Percentiles rank a stretch among this genome's conserved stretches.
Conservation (phyloP, 2,329 filamentous ascomycete genomes). For the Hypoxylon sp. region DNA sequence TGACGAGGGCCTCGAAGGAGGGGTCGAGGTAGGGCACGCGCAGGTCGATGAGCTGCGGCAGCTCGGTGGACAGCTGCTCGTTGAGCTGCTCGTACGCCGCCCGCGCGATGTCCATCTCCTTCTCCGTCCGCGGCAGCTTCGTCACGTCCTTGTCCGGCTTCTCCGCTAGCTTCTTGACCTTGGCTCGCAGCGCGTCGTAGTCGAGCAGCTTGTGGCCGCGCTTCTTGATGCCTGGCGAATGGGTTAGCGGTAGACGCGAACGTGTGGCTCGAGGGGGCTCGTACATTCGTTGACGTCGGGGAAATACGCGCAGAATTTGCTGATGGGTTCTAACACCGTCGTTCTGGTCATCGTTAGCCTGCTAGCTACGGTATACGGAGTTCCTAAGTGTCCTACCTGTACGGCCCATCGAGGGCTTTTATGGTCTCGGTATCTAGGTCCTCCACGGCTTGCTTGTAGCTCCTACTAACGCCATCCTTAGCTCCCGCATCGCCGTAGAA, state of each 20-base stretch:
- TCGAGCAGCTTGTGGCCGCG: constrained; percentile 98
- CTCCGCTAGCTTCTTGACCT: constrained; percentile 95
- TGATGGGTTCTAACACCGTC: constrained; percentile 95
- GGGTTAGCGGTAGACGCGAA: constrained; percentile 28
- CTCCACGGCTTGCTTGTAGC: constrained; percentile 98
- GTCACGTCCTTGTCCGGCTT: constrained; percentile 99
- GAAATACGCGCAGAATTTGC: constrained; percentile 96
- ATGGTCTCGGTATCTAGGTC: constrained; percentile 98
- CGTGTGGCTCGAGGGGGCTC: constrained; percentile 38
- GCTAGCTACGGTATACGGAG: too few species aligned
- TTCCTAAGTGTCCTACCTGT: constrained; percentile 64
- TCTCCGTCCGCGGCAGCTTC: constrained; percentile 94
- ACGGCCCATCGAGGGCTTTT: constrained; percentile 96
- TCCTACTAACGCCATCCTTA: constrained; percentile 91
- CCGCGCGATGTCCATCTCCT: constrained; percentile 94
- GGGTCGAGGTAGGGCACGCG: constrained; percentile 97
- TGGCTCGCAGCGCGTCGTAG: constrained; percentile 94
- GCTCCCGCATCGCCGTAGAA: constrained; percentile 98
- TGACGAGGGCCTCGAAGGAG: constrained; percentile 95
- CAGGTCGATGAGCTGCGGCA: constrained; percentile 95
- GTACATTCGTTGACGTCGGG: constrained; percentile 97
- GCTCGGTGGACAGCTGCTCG: constrained; percentile 89
- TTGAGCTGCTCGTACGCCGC: constrained; percentile 95
- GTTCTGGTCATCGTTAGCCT: constrained; percentile 59
- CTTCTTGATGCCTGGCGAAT: constrained; percentile 86